Evolutionary conservation across 2,329 filamentous ascomycete species (phyloP), one percentile per base, ranked within the genome.

Genomic region (Magnaporthiopsis poae): DNA sequence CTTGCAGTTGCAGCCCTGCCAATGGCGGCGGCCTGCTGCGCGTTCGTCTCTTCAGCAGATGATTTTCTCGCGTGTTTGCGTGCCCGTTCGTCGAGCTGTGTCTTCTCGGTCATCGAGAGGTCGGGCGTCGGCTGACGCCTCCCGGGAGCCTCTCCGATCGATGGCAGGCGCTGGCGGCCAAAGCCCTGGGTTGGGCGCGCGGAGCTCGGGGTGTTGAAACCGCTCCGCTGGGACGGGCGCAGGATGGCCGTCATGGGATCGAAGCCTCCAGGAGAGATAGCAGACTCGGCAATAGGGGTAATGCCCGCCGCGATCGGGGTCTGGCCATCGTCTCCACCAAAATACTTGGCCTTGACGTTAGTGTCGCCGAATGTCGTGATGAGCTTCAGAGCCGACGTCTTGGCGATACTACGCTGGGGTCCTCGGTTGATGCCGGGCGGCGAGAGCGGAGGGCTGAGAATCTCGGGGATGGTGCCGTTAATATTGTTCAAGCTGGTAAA

Each of bases 211-310:
- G 88, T 90, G 71, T 88, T 88, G 76, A 90, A 83, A 69, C 83
- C 84, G 73, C 89, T 90, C 59, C 85, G 87, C 72, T 86, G 86
- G 29, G 86, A 84, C 11, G 87, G 86, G n/a, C 86, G 81, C 33
- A 89, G 77, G 72, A 91, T 88, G 2, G 89, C 87, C 8, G 88
- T 90, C 4, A 85, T 82, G 68, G 84, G 85, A 18, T 89, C 87
- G 62, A 87, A 86, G 63, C 85, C 87, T 60, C 85, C 84, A 0
- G 92, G 92, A 31, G 90, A 92, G 60, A 88, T 78, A 1, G 89
- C 90, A 59, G 90, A 90, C 70, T 92, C 89, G 1, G 90, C 89
- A 72, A 97, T 97, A 0, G 94, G 94, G 0, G 94, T 98, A 0
- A 90, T 85, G n/a, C 90, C 91, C 1, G 88, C 88, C 12, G 90